Percentiles rank a stretch among this genome's conserved stretches.
Evolutionary conservation across 2,329 filamentous ascomycete species (phyloP).

Genomic region (Exutisphaerella laricina): DNA sequence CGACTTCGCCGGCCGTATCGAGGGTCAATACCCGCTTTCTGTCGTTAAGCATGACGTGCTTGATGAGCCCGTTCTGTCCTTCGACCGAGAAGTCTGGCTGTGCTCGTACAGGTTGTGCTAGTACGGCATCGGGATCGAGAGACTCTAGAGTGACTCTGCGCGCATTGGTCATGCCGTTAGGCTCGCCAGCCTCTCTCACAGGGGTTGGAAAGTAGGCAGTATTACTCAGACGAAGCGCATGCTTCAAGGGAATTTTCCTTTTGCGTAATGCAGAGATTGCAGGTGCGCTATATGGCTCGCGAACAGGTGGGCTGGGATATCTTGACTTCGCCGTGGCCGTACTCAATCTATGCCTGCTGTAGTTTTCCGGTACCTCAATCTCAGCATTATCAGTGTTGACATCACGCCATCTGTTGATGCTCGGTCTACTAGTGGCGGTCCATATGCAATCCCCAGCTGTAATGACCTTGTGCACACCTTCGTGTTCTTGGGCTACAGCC

Average conservation of each 20-base stretch:
- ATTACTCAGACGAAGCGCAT: constrained; percentile 77
- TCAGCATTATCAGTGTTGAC: constrained; percentile 70
- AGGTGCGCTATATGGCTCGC: not conserved
- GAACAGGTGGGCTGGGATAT: constrained; percentile 33
- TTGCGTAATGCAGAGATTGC: constrained; percentile 29
- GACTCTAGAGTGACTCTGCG: constrained; percentile 54
- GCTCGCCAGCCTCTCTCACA: constrained; percentile 2
- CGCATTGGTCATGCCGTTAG: constrained; percentile 29
- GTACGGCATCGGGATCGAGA: constrained; percentile 22
- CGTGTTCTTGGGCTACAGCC: constrained; percentile 87
- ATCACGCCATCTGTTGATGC: constrained; percentile 86
- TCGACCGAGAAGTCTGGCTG: constrained; percentile 62
- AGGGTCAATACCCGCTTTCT: constrained; percentile 81
- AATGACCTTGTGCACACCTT: constrained; percentile 63
- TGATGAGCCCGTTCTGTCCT: constrained; percentile 90
- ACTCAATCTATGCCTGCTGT: constrained; percentile 51
- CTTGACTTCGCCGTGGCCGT: constrained; percentile 41
- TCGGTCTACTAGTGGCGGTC: constrained; percentile 85
- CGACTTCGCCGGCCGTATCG: constrained; percentile 89
- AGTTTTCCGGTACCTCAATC: constrained; percentile 52
- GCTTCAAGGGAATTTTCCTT: constrained; percentile 68
- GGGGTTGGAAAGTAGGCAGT: constrained; percentile 66
- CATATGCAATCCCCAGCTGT: constrained; percentile 71
- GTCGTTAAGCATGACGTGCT: constrained; percentile 87
- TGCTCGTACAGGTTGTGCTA: constrained; percentile 35